phyloP scores from a whole-genome alignment of 768 basidiomycete species.

The Symmetrospora coprosmae region DNA sequence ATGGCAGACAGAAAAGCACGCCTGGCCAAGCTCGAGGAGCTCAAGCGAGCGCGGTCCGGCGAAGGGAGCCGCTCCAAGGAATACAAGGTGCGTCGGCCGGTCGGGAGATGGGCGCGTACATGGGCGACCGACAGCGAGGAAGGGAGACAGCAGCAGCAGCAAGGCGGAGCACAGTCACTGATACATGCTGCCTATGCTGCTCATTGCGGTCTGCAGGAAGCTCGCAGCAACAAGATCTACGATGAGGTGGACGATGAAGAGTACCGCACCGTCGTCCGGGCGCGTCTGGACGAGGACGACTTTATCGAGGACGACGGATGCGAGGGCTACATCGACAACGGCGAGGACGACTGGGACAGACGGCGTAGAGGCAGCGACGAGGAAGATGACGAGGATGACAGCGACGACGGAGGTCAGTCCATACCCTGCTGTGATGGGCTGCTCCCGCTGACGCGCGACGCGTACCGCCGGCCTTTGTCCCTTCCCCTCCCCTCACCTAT shows the following conservation, averaged over 20 bases:
- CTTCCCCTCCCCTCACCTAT: neutral
- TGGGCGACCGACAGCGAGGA: neutral
- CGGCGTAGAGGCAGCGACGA: constrained; percentile 34
- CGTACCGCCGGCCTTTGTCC: neutral
- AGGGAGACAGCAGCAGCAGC: neutral
- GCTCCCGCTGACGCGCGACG: constrained; percentile 13
- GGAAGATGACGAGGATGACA: constrained; percentile 44
- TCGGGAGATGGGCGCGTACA: constrained; percentile 12
- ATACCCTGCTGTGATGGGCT: neutral
- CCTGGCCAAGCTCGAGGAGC: constrained; percentile 35
- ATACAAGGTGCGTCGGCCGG: constrained; percentile 34
- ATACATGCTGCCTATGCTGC: neutral
- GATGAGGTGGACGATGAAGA: constrained; percentile 76
- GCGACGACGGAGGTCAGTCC: constrained; percentile 30
- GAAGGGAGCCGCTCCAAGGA: constrained; percentile 36
- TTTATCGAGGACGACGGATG: constrained; percentile 92
- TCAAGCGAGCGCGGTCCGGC: constrained; percentile 37
- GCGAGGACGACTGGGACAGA: constrained; percentile 95
- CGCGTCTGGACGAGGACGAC: constrained; percentile 70
- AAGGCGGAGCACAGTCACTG: neutral
- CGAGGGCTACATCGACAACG: constrained; percentile 84
- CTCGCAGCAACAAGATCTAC: constrained; percentile 54
- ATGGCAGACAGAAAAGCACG: constrained; percentile 18
- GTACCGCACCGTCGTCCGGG: constrained; percentile 68
- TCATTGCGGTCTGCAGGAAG: neutral